Evolutionary conservation across 441 rosid species (phyloP).

Genomic region (Pelargonium myrrhifolium): DNA sequence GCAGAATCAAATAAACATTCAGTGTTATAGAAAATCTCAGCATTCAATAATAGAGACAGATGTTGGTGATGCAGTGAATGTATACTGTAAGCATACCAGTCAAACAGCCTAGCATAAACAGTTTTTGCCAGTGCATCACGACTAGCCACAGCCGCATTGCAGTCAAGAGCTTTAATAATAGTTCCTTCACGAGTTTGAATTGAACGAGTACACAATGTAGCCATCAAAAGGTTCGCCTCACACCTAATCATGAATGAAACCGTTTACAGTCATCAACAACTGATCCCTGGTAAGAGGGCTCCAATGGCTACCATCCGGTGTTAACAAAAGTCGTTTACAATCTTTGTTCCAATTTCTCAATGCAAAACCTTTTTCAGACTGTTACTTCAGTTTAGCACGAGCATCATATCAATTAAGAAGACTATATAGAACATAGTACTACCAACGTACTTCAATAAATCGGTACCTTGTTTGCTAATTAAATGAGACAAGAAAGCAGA

Average conservation of each 20-base stretch:
- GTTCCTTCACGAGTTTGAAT: constrained; percentile 96
- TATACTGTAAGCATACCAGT: constrained; percentile 50
- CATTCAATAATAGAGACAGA: constrained; percentile 2
- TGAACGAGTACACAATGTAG: constrained; percentile 76
- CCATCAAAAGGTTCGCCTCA: constrained; percentile 69
- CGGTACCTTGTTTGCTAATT: not conserved
- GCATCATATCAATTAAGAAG: not conserved
- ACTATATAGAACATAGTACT: not conserved
- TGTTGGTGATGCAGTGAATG: not conserved
- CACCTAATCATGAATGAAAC: constrained; percentile 45
- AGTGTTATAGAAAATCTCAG: not conserved
- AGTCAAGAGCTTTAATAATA: constrained; percentile 81
- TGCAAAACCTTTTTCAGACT: not conserved
- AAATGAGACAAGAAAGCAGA: not conserved
- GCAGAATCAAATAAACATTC: constrained; percentile 16
- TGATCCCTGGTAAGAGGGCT: not conserved
- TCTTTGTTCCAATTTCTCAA: not conserved
- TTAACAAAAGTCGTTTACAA: not conserved
- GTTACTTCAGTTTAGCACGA: not conserved
- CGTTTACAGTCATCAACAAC: not conserved
- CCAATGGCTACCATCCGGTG: not conserved
- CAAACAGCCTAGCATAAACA: constrained; percentile 85
- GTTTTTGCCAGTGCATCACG: constrained; percentile 96
- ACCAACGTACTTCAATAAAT: not conserved
- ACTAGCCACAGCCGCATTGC: constrained; percentile 88